These are phyloP conservation scores for Adiantum capillusveneris DNA, from an alignment of 75 land plant species.

Conservation along the genomic window DNA sequence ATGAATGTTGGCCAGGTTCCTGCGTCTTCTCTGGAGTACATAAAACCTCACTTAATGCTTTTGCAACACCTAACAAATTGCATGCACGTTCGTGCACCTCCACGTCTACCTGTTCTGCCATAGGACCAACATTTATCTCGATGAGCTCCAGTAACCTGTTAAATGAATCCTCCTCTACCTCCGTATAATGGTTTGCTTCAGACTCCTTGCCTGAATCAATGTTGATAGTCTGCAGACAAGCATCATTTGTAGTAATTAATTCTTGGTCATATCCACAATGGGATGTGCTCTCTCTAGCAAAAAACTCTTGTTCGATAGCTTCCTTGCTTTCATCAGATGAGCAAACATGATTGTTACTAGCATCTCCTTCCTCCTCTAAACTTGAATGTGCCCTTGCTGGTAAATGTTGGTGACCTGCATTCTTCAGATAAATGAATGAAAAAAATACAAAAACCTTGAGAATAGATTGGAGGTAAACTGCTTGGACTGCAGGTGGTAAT, in stretches of 20 bases:
- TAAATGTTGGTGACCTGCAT: too few relatives aligned
- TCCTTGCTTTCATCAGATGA: too few relatives aligned
- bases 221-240: not conserved
- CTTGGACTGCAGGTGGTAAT: slow-evolving; percentile 60
- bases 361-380: not conserved
- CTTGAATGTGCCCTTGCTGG: not conserved
- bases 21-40: not conserved
- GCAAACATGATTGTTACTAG: not conserved
- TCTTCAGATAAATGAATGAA: slow-evolving; percentile 20
- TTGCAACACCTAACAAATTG: slow-evolving; percentile 56
- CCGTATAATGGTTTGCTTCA: not conserved
- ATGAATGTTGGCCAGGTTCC: slow-evolving; percentile 1
- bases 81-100: slow-evolving; percentile 77
- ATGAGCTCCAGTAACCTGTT: slow-evolving; percentile 33
- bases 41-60: slow-evolving; percentile 19
- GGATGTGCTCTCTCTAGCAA: too few relatives aligned
- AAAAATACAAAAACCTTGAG: slow-evolving; percentile 68
- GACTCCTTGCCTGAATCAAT: not conserved
- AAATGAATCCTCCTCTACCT: not conserved
- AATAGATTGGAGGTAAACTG: slow-evolving; percentile 74
- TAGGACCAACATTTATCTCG: slow-evolving; percentile 43
- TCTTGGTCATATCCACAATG: too few relatives aligned
- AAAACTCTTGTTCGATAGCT: too few relatives aligned
- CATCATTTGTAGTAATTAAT: too few relatives aligned
- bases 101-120: slow-evolving; percentile 48